A percentile compares a stretch with the other conserved stretches of the same genome.
These are phyloP conservation scores for Beta macrorhiza DNA, from an alignment of 179 eudicot species.

Conservation along the genomic window DNA sequence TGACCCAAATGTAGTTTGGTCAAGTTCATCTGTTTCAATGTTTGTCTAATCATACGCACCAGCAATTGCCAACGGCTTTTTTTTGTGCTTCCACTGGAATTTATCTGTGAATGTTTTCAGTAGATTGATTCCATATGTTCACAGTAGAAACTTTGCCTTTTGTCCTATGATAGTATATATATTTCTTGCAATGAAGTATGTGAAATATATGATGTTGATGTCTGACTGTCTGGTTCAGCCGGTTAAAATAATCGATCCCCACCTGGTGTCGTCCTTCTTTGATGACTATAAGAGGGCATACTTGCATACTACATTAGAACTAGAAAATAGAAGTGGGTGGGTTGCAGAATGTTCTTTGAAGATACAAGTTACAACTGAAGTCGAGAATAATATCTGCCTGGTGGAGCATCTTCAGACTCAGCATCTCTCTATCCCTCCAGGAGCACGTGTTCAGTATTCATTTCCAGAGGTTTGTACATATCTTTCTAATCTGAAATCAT, in stretches of 20 bases:
- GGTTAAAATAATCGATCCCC: slow-evolving; percentile 92
- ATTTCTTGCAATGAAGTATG: neutral
- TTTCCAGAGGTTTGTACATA: slow-evolving; percentile 67
- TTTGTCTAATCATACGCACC: neutral
- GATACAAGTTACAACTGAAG: slow-evolving; percentile 73
- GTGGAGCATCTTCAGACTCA: slow-evolving; percentile 78
- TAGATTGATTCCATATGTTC: neutral
- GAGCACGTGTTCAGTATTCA: slow-evolving; percentile 62
- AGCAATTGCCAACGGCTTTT: neutral
- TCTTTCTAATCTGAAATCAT: slow-evolving; percentile 11
- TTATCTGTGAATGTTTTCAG: neutral
- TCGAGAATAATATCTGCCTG: slow-evolving; percentile 56
- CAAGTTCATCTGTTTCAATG: neutral
- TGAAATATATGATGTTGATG: slow-evolving; percentile 22
- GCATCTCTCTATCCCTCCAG: slow-evolving; percentile 69
- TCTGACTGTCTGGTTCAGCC: slow-evolving; percentile 58
- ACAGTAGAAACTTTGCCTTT: neutral
- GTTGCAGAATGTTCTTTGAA: slow-evolving; percentile 76
- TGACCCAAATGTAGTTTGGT: neutral
- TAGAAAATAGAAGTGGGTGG: slow-evolving; percentile 71
- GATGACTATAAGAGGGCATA: slow-evolving; percentile 78
- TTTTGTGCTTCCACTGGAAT: neutral
- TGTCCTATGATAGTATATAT: neutral
- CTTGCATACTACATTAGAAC: slow-evolving; percentile 65
- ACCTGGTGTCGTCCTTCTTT: slow-evolving; percentile 89